These are phyloP conservation scores for Eimeria acervulina DNA, from an alignment of 169 alveolate genomes.

Conservation along the genomic window DNA sequence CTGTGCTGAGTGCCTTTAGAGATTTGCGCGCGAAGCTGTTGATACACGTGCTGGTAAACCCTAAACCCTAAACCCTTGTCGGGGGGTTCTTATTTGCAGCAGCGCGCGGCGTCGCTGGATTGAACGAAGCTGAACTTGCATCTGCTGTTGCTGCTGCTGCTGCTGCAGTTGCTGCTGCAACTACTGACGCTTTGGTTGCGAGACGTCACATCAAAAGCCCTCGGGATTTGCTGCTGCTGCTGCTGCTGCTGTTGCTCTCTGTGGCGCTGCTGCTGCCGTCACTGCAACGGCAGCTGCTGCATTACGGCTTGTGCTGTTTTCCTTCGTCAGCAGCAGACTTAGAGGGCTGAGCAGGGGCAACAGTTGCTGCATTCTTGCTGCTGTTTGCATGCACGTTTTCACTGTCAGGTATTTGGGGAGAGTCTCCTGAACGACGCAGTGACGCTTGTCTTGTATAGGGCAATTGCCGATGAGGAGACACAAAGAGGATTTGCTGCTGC, in stretches of 20 bases:
- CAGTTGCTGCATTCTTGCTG: neutral
- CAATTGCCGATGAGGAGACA: conserved; percentile 58
- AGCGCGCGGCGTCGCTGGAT: neutral
- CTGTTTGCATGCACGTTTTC: conserved; percentile 20
- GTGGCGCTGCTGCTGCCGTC: neutral
- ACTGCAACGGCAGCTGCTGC: neutral
- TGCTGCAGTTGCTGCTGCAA: conserved; percentile 1
- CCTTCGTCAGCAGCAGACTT: neutral
- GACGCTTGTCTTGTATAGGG: conserved; percentile 80
- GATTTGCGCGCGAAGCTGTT: conserved; percentile 65
- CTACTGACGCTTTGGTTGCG: neutral
- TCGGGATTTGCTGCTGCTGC: neutral
- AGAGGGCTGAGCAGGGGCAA: neutral
- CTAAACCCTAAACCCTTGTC: neutral
- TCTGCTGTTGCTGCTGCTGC: neutral
- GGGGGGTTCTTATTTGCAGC: neutral
- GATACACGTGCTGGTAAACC: conserved; percentile 77
- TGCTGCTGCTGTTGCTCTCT: neutral
- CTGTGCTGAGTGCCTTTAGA: conserved; percentile 82
- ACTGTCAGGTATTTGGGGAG: conserved; percentile 80
- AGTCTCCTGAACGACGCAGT: conserved; percentile 85
- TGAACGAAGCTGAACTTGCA: neutral
- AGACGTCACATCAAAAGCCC: neutral
- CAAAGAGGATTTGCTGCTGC: conserved; percentile 48
- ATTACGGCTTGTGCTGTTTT: neutral